phyloP scores from a whole-genome alignment of 192 early-diverging fungal genomes.

The Spizellomyces punctatus region DNA sequence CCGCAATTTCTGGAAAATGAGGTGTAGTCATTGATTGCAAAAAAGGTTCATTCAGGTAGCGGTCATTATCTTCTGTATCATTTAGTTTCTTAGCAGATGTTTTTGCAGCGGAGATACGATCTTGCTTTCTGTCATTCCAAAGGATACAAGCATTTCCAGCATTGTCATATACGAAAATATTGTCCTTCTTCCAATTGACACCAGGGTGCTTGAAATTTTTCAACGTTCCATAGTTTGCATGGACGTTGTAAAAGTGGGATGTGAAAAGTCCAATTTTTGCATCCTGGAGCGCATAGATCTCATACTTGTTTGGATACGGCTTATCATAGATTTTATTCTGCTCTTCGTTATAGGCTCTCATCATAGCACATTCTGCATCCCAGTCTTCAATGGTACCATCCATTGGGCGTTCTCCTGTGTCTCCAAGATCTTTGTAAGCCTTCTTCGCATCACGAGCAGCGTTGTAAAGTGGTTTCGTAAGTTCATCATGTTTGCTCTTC shows the following conservation, averaged over 20 bases:
- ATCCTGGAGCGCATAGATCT: background rate
- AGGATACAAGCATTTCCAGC: background rate
- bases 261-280: background rate
- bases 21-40: background rate
- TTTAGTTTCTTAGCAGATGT: background rate
- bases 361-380: background rate
- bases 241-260: background rate
- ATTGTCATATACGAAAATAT: conserved; percentile 1
- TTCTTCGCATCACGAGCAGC: background rate
- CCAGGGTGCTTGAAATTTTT: background rate
- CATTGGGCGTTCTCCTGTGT: background rate
- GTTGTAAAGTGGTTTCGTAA: background rate
- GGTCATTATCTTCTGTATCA: background rate
- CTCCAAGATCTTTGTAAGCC: too few relatives aligned
- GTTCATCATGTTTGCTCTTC: background rate
- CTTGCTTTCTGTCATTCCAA: conserved; percentile 2
- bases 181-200: conserved; percentile 11
- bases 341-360: background rate
- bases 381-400: background rate
- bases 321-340: background rate
- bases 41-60: background rate
- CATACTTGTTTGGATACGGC: background rate
- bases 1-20: background rate
- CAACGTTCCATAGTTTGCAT: background rate
- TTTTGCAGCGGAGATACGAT: background rate